Evolutionary conservation across 2,329 filamentous ascomycete species (phyloP), one percentile per base, ranked within the genome.

Genomic region (Hypoxylon sp.): DNA sequence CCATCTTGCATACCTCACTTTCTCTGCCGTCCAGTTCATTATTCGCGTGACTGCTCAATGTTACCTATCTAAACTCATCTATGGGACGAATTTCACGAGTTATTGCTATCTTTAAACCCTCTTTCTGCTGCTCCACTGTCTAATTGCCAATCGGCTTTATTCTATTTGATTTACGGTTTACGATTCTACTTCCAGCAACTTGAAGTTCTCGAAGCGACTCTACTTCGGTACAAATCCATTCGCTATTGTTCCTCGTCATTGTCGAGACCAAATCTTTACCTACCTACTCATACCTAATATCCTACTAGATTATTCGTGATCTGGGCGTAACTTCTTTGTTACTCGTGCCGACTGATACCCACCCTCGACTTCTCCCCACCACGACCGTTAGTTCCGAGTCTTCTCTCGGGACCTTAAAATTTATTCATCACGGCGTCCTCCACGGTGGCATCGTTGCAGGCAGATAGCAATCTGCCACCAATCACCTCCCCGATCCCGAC

Each of bases 351-450:
- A 62, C 36, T 57, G 51, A 51, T 62, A 52, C 48, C 46, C 46
- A 50, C 51, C 50, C 12, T 57, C 66, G 59, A 63, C 33, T 33
- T 44, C 42, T 55, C 24, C 45, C 56, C 49, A 49, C 57, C 38
- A 40, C 53, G 44, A 50, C 58, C 51, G 53, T 40, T 57, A 59
- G 65, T 70, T 61, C 60, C 59, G 65, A 71, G 67, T 70, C 59
- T 55, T 69, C 69, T 69, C 69, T 70, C 68, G 68, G 64, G 65
- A 64, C 69, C 46, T 68, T 57, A n/a, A 30, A 60, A 54, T 59
- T 38, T 61, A 69, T 46, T 54, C 66, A 67, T 55, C 64, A 68
- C 59, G 65, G 71, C 72, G 60, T 68, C 69, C 49, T 70, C 67
- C 48, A 66, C 65, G 68, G 64, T 69, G 42, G 70, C 67, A 61